Conservation (phyloP, 352 stramenopile genomes). For the Phytopythium montanum region DNA sequence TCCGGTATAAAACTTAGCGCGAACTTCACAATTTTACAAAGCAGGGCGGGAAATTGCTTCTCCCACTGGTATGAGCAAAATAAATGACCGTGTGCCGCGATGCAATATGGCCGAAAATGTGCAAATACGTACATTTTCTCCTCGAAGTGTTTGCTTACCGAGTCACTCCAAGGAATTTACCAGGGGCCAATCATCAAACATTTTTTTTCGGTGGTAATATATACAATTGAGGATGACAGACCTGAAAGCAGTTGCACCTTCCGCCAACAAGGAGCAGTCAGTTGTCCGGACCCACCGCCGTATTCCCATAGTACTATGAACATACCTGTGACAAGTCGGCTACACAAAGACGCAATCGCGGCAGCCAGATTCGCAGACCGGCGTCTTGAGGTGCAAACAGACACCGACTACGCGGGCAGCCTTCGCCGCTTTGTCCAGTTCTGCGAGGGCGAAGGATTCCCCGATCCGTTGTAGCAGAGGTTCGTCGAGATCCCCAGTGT, state of each 20-base stretch:
- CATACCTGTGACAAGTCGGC: conserved; percentile 9
- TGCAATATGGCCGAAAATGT: conserved; percentile 12
- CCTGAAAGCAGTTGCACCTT: neutral
- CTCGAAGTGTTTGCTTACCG: neutral
- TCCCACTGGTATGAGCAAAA: conserved; percentile 3
- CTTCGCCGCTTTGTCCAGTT: conserved; percentile 18
- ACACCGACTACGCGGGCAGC: conserved; percentile 17
- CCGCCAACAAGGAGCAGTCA: too few relatives aligned
- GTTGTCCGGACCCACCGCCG: neutral
- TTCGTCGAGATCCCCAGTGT: conserved; percentile 21
- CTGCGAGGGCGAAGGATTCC: conserved; percentile 13
- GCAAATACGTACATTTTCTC: neutral
- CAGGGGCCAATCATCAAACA: too few relatives aligned
- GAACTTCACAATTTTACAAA: too few relatives aligned
- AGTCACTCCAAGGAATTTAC: too few relatives aligned
- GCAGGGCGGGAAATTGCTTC: conserved; percentile 8
- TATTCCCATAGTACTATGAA: conserved; percentile 3
- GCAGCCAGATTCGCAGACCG: conserved; percentile 15
- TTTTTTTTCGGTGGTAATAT: too few relatives aligned
- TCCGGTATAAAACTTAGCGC: too few relatives aligned
- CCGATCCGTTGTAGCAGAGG: conserved; percentile 13
- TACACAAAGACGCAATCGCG: conserved; percentile 17
- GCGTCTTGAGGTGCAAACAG: conserved; percentile 15
- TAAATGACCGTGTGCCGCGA: conserved; percentile 5
- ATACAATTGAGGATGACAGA: too few relatives aligned